These are phyloP conservation scores for Colletotrichum tanaceti DNA, from an alignment of 2,329 filamentous ascomycete genomes.

Conservation along the genomic window DNA sequence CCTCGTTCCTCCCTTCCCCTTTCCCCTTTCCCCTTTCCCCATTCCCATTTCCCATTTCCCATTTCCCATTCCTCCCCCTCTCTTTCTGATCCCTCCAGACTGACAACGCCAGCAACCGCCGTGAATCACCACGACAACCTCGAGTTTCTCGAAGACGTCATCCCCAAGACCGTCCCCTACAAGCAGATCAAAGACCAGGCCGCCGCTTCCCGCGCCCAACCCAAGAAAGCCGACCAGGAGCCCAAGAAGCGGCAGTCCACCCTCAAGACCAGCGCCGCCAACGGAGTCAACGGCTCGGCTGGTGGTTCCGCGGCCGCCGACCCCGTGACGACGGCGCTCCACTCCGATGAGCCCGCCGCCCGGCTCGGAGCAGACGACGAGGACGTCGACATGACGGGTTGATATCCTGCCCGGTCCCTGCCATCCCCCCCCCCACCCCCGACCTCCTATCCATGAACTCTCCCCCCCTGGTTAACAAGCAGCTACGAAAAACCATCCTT, in stretches of 20 bases:
- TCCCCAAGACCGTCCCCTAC: constrained; percentile 86
- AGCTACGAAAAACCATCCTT: not conserved
- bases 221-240: constrained; percentile 57
- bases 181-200: constrained; percentile 79
- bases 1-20: not conserved
- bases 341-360: constrained; percentile 59
- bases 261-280: constrained; percentile 1
- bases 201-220: constrained; percentile 60
- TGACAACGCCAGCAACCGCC: constrained; percentile 73
- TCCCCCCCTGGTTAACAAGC: not conserved
- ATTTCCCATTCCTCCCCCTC: not conserved
- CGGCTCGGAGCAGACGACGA: constrained; percentile 66
- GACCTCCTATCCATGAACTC: not conserved
- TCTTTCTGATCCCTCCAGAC: not conserved
- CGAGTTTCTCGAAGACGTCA: constrained; percentile 91
- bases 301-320: constrained; percentile 4
- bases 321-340: constrained; percentile 25
- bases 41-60: not conserved
- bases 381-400: constrained; percentile 72
- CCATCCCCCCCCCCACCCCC: no score
- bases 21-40: not conserved
- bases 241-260: constrained; percentile 45
- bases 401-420: constrained; percentile 40
- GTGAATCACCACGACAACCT: constrained; percentile 91
- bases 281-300: constrained; percentile 40